phyloP scores from a whole-genome alignment of 371 early-diverging fungal species.

The Apophysomyces ossiformis region DNA sequence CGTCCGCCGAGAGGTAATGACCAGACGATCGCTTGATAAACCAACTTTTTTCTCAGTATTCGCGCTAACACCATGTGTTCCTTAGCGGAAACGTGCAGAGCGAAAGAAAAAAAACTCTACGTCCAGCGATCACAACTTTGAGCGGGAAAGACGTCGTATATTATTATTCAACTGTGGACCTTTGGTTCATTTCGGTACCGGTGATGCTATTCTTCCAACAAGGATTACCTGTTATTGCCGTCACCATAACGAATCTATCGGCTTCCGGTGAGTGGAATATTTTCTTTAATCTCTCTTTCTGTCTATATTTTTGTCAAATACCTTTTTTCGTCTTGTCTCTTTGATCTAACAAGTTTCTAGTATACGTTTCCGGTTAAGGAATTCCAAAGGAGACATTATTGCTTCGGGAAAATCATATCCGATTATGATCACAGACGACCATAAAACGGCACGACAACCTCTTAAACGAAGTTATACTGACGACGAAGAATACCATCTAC shows the following conservation, averaged over 20 bases:
- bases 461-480: slow-evolving; percentile 16
- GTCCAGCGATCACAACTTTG: slow-evolving; percentile 34
- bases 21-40: neutral
- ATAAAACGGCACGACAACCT: slow-evolving; percentile 51
- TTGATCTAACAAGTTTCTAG: slow-evolving; percentile 32
- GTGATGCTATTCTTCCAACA: slow-evolving; percentile 85
- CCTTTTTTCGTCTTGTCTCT: neutral
- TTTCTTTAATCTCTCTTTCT: neutral
- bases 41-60: too few species aligned
- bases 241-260: slow-evolving; percentile 87
- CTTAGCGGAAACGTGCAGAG: slow-evolving; percentile 49
- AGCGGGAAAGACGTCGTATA: slow-evolving; percentile 68
- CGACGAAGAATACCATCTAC: slow-evolving; percentile 6
- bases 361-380: slow-evolving; percentile 66
- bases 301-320: too few species aligned
- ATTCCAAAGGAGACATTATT: slow-evolving; percentile 44
- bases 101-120: slow-evolving; percentile 49
- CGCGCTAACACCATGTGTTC: too few species aligned
- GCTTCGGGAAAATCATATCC: slow-evolving; percentile 79
- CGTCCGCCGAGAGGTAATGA: slow-evolving; percentile 74
- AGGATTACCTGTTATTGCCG: slow-evolving; percentile 94
- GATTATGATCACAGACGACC: slow-evolving; percentile 90
- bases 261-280: slow-evolving; percentile 64
- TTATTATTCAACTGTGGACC: slow-evolving; percentile 83
- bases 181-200: slow-evolving; percentile 79